phyloP scores from a whole-genome alignment of 169 alveolate species.

The Plasmodium blacklocki region DNA sequence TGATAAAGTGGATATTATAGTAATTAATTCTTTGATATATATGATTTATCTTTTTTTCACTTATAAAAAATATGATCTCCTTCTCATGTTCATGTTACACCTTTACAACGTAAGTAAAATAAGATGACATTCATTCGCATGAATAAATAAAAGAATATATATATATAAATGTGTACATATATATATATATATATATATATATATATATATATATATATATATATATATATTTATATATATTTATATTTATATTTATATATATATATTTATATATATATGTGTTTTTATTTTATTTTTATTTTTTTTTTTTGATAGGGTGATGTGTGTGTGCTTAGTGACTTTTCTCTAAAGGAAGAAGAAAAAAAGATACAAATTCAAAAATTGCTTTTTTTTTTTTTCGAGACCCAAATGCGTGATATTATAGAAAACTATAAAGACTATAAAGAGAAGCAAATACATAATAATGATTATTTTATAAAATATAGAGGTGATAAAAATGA shows the following conservation, averaged over 20 bases:
- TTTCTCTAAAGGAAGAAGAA: conserved; percentile 49
- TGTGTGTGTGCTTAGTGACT: conserved; percentile 20
- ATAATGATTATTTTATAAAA: too few species aligned
- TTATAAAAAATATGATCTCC: conserved; percentile 17
- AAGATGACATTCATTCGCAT: not conserved
- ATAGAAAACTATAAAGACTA: conserved; percentile 2
- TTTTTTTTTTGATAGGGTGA: conserved; percentile 30
- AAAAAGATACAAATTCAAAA: conserved; percentile 28
- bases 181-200: not conserved
- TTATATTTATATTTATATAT: too few species aligned
- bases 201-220: not conserved
- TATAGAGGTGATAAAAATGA: not conserved
- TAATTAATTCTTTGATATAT: conserved; percentile 34
- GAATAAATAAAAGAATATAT: not conserved
- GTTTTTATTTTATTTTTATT: not conserved
- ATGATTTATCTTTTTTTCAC: conserved; percentile 38
- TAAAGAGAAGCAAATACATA: not conserved
- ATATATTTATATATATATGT: not conserved
- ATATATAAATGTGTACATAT: not conserved
- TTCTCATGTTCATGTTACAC: conserved; percentile 45
- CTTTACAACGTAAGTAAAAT: conserved; percentile 26
- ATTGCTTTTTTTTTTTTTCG: conserved; percentile 40
- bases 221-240: not conserved
- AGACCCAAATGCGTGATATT: conserved; percentile 24
- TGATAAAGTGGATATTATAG: conserved; percentile 19